Evolutionary conservation across 768 basidiomycete species (phyloP), one percentile per base, ranked within the genome.

Genomic region (Dacryopinax spathularia): DNA sequence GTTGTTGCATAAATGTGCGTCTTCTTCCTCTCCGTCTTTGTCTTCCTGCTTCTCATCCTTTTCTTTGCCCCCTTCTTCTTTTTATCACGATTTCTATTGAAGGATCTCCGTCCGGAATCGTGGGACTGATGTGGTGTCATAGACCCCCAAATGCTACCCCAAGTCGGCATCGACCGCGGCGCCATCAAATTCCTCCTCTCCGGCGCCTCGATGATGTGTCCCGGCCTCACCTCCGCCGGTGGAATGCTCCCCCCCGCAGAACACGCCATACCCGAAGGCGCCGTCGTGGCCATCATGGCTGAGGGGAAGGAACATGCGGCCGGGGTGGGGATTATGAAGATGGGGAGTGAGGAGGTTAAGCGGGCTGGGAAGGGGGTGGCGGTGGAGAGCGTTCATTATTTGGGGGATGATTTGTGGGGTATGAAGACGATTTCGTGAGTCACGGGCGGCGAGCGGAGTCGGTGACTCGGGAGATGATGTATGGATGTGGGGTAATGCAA

Each of bases 171-270:
- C 59, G 96, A 99, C 78, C 87, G 95, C 60, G 96, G 96, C 60
- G 96, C 96, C 62, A 99, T 99, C 76, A 89, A 94, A 34, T 99
- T 97, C 76, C 82, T 99, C 36, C 84, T 99, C 48, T 87, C 85
- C 12, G 96, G 91, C 16, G 91, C 91, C 27, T 86, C 88, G 76
- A 93, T 95, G 89, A 95, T 95, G 91, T 93, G 88, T 69, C 96
- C 96, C 3, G 96, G 96, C 22, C 77, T 99, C 62, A 95, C 96
- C 29, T 98, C 95, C 34, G 80, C 84, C 34, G 94, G 94, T 6
- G 95, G 95, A 7, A 82, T 82, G 69, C 82, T 98, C 0, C 95
- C 95, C 0, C 83, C 89, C 9, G 75, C 83, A 15, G 84, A 85
- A 36, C 77, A 77, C 18, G 84, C 81, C 2, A 75, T 97, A 35